Percentiles rank a stretch among this genome's conserved stretches.
phyloP scores from a whole-genome alignment of 108 stramenopile species.

The Nitzschia palea region DNA sequence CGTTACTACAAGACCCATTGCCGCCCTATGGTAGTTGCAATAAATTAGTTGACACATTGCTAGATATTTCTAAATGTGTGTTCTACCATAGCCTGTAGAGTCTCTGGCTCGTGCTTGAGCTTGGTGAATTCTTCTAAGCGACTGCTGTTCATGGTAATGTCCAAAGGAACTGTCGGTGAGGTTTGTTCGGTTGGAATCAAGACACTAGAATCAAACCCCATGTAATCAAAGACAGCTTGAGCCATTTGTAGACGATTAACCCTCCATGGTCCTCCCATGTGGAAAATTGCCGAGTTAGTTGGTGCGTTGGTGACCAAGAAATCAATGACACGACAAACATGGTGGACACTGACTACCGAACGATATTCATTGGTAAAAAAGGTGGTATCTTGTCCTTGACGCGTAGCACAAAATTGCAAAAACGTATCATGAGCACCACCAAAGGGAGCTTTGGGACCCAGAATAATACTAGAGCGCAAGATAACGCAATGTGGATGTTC shows the following conservation, averaged over 20 bases:
- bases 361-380: constrained; percentile 72
- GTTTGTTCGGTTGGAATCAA: constrained; percentile 32
- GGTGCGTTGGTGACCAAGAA: constrained; percentile 27
- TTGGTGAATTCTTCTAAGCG: neutral
- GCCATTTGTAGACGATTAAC: constrained; percentile 72
- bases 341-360: constrained; percentile 45
- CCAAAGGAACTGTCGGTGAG: constrained; percentile 43
- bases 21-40: too few species aligned
- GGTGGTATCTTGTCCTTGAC: constrained; percentile 29
- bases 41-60: too few species aligned
- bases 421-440: constrained; percentile 56
- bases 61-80: neutral
- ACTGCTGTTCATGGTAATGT: constrained; percentile 75
- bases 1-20: too few species aligned
- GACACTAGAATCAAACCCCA: constrained; percentile 32
- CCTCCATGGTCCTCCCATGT: constrained; percentile 70
- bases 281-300: constrained; percentile 38
- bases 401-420: constrained; percentile 65
- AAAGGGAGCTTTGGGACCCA: constrained; percentile 61
- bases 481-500: constrained; percentile 15
- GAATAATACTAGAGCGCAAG: constrained; percentile 70
- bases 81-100: constrained; percentile 6
- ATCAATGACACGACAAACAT: constrained; percentile 43
- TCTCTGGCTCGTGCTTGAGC: constrained; percentile 9
- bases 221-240: constrained; percentile 49